Evolutionary conservation across 2,329 filamentous ascomycete species (phyloP), one percentile per base, ranked within the genome.

Genomic region (Cytospora schulzeri): DNA sequence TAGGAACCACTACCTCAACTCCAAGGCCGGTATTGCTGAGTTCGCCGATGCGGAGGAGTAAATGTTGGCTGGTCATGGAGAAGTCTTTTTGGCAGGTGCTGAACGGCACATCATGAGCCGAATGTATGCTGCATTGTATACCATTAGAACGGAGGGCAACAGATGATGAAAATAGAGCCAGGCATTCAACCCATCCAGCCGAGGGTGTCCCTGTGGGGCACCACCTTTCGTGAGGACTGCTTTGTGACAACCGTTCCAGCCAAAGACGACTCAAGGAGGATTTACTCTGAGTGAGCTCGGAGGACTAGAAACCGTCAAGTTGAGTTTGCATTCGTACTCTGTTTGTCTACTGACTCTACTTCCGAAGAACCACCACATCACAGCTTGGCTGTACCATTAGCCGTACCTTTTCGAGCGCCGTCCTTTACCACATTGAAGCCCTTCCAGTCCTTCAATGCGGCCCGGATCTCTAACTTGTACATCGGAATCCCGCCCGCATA

Each of bases 1-100:
- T 57, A 93, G 91, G 79, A 93, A 92, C 81, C 84, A 92, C 76
- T 92, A 90, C 80, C 82, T 91, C 73, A 91, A 92, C 85, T 92
- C 89, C 72, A 93, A 93, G 85, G 81, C 83, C 63, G 90, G 90
- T 60, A 88, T 88, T 71, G 81, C 81, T 66, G 81, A 84, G 80
- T 79, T 80, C 68, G 78, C 38, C 60, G 79, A 76, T 50, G 69
- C 71, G 65, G 76, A 79, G 70, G 80, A 80, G 73, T 82, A 80
- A 76, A 51, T 7, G 22, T 22, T 3, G 17, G 60, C 3, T 45
- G 11, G 38, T 4, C 50, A 50, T n/a, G 28, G 29, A 11, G 17
- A 11, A 24, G 12, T 41, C 12, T 33, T 22, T 26, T 12, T 31
- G 28, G 22, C n/a, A 19, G 22, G 45, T 24, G 45, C 45, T 48